Percentiles rank a stretch among this genome's conserved stretches.
These are phyloP conservation scores for Gossypium anomalum DNA, from an alignment of 345 rosid genomes.

Conservation along the genomic window DNA sequence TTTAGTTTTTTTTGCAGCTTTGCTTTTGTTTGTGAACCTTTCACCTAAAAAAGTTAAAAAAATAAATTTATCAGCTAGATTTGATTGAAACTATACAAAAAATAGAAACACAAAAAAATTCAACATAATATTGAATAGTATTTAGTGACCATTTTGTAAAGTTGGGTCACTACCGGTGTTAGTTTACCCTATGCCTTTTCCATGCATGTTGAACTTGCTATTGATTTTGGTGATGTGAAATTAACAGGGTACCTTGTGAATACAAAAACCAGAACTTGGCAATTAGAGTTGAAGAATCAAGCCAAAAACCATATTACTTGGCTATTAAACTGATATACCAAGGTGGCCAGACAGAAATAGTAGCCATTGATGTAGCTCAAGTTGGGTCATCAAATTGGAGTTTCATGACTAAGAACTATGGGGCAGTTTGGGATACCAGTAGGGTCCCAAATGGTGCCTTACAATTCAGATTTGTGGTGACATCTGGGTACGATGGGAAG, in stretches of 20 bases:
- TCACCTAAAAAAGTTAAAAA: no score
- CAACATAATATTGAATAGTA: no score
- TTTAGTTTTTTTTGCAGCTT: no score
- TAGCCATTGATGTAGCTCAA: slow-evolving; percentile 12
- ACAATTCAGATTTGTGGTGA: slow-evolving; percentile 42
- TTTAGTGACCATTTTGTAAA: no score
- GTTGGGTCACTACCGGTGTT: no score
- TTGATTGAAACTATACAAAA: no score
- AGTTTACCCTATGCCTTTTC: not conserved
- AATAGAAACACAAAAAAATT: no score
- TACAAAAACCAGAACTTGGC: not conserved
- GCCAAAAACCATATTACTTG: not conserved
- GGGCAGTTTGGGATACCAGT: slow-evolving; percentile 77
- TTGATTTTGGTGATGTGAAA: not conserved
- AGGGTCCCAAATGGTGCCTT: slow-evolving; percentile 66
- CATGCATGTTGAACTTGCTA: not conserved
- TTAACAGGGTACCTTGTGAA: not conserved
- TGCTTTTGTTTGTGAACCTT: no score
- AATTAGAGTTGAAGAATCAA: not conserved
- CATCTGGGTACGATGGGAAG: slow-evolving; percentile 67
- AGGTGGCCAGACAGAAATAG: not conserved
- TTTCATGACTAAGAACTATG: slow-evolving; percentile 61
- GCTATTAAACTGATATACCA: not conserved
- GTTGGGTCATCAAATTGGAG: slow-evolving; percentile 62
- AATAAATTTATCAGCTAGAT: no score